Base-by-base conservation (phyloP, 2,329 filamentous ascomycete species). In the Microdochium trichocladiopsis region DNA sequence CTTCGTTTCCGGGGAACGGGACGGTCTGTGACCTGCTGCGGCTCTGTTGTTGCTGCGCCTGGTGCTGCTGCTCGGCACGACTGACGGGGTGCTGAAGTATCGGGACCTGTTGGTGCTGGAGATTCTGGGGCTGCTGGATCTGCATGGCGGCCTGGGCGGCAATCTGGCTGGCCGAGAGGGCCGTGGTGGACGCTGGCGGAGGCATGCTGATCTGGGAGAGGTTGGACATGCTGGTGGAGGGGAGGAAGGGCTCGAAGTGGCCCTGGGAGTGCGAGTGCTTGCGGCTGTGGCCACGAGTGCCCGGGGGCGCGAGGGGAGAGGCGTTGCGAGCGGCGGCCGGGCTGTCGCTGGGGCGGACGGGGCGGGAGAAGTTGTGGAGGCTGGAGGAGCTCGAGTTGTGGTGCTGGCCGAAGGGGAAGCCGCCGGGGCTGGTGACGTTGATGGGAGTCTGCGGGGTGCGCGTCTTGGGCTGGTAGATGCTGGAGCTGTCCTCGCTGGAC, bases 101-200 rank as follows among this genome's bases (percentile, higher is more conserved):
- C 9, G 60, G 58, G 18, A 51, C 28, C 16, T 50, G 48, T 14
- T 51, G 72, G 63, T 81, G 80, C 50, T 80, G 70, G 28, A 31
- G 67, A 45, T 74, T 73, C 61, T 80, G 76, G 61, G 85, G 80
- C 8, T 25, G 25, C 47, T 48, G 47, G 47, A n/a, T 28, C 31
- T 81, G 80, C 72, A 89, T 83, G 52, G 88, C 88, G 10, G 88
- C 84, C 68, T 91, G 88, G 18, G 88, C 88, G 37, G 88, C 88
- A 57, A 91, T 90, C 66, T 90, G 86, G 67, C 87, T 90, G n/a
- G 87, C 83, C 2, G 78, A 77, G 55, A 82, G 68, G 10, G 23
- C 10, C 24, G 73, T 66, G 36, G 66, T 65, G 45, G 69, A 70
- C 69, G 68, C 83, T 61, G 67, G 64, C 51, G 74, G 69, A 52